Percentiles rank a stretch among this genome's conserved stretches.
Evolutionary conservation across 305 asterid genomes (phyloP).

Genomic region (Solanum aculeatissimum): DNA sequence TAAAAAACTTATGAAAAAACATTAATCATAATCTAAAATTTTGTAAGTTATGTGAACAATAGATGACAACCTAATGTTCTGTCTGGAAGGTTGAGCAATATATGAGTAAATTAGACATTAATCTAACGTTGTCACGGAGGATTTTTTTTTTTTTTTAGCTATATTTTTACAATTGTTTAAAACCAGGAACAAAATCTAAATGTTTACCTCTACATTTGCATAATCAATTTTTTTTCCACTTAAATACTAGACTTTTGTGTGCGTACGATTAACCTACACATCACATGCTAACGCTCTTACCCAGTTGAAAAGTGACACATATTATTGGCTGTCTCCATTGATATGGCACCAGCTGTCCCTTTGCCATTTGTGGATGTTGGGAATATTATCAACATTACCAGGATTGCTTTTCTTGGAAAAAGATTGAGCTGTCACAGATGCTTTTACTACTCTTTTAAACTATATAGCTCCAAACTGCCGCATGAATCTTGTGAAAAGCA

Average conservation of each 20-base stretch:
- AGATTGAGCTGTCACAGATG: not conserved
- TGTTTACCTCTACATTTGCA: not conserved
- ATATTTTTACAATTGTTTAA: not conserved
- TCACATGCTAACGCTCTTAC: not conserved
- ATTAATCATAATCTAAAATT: not conserved
- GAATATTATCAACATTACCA: not conserved
- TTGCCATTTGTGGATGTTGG: slow-evolving; percentile 2
- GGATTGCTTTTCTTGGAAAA: slow-evolving; percentile 6
- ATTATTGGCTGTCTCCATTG: not conserved
- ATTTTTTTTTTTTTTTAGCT: not conserved
- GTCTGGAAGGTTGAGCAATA: not conserved
- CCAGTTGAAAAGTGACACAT: slow-evolving; percentile 4
- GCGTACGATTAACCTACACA: not conserved
- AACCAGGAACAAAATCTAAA: not conserved
- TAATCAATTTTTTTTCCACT: not conserved
- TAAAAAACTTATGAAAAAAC: not conserved
- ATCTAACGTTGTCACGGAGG: not conserved
- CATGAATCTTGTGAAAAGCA: slow-evolving; percentile 23
- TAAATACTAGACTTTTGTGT: not conserved
- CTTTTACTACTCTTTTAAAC: not conserved
- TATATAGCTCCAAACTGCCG: not conserved
- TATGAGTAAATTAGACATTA: not conserved
- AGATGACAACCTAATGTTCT: not conserved
- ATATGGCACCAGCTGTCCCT: slow-evolving; percentile 1
- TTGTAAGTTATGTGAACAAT: not conserved